Percentiles rank a stretch among this genome's conserved stretches.
These are phyloP conservation scores for Ophiostoma pallidulum DNA, from an alignment of 2,329 filamentous ascomycete species.

Conservation along the genomic window DNA sequence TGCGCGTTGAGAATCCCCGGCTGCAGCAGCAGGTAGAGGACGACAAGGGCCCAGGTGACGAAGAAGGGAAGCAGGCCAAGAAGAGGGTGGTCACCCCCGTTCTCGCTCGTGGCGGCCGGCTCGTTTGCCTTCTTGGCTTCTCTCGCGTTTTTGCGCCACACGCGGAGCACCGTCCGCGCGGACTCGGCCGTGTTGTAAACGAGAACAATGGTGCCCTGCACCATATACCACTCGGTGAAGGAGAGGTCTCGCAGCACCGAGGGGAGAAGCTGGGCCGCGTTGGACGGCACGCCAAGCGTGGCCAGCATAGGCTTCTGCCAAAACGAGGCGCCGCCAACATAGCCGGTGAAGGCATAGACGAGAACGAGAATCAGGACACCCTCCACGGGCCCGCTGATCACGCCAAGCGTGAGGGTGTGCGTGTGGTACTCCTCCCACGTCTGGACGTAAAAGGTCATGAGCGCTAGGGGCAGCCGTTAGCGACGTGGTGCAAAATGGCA, in stretches of 20 bases:
- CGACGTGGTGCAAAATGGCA: too few relatives aligned
- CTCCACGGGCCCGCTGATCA: conserved; percentile 91
- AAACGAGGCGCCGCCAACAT: conserved; percentile 79
- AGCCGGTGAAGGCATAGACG: conserved; percentile 76
- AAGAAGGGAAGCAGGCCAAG: conserved; percentile 77
- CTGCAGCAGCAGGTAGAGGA: conserved; percentile 73
- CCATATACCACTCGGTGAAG: conserved; percentile 88
- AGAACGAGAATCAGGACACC: conserved; percentile 75
- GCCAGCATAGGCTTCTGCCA: conserved; percentile 79
- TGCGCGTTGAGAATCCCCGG: conserved; percentile 74
- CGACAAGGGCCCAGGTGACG: conserved; percentile 65
- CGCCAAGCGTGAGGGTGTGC: conserved; percentile 82
- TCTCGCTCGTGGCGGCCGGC: neutral
- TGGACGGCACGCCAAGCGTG: conserved; percentile 57
- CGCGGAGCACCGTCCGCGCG: conserved; percentile 74
- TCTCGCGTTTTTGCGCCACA: conserved; percentile 42
- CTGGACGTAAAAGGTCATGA: conserved; percentile 96
- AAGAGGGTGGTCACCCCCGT: conserved; percentile 64
- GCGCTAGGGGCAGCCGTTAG: conserved; percentile 43
- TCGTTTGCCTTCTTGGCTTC: conserved; percentile 24
- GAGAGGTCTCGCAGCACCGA: conserved; percentile 64
- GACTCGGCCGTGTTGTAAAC: conserved; percentile 76
- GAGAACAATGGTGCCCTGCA: conserved; percentile 73
- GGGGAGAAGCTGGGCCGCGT: conserved; percentile 60
- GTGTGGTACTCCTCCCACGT: conserved; percentile 99